Percentiles rank a stretch among this genome's conserved stretches.
phyloP scores from a whole-genome alignment of 768 basidiomycete genomes.

The Crucibulum laeve region DNA sequence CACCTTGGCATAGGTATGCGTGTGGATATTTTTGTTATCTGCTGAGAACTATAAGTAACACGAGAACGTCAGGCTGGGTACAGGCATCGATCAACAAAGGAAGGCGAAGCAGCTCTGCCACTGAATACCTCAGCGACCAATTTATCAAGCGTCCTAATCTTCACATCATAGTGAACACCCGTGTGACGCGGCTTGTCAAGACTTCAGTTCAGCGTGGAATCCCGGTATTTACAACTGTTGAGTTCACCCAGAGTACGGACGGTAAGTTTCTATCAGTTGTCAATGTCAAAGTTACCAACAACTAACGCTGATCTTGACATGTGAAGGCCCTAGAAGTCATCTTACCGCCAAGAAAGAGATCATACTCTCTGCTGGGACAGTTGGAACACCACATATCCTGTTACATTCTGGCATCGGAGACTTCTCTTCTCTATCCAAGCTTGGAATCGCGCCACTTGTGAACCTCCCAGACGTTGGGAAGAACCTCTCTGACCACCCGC shows the following conservation, averaged over 20 bases:
- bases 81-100: not conserved
- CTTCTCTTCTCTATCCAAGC: not conserved
- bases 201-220: not conserved
- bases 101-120: not conserved
- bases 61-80: not conserved
- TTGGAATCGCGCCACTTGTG: constrained; percentile 13
- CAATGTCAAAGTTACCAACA: no score
- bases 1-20: constrained; percentile 1
- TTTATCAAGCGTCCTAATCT: constrained; percentile 1
- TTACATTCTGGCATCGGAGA: constrained; percentile 24
- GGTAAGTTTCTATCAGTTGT: no score
- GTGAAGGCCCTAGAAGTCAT: not conserved
- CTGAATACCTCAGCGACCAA: not conserved
- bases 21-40: not conserved
- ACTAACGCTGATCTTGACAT: no score
- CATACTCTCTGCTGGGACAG: not conserved
- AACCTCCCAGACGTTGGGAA: constrained; percentile 17
- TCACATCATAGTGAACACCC: not conserved
- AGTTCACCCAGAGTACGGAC: not conserved
- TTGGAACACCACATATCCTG: constrained; percentile 15
- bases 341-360: not conserved
- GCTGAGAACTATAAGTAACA: not conserved
- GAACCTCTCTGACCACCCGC: constrained; percentile 17
- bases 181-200: not conserved
- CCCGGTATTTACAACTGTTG: not conserved